Evolutionary conservation across 345 rosid species (phyloP).

Genomic region (Cardiospermum halicacabum): DNA sequence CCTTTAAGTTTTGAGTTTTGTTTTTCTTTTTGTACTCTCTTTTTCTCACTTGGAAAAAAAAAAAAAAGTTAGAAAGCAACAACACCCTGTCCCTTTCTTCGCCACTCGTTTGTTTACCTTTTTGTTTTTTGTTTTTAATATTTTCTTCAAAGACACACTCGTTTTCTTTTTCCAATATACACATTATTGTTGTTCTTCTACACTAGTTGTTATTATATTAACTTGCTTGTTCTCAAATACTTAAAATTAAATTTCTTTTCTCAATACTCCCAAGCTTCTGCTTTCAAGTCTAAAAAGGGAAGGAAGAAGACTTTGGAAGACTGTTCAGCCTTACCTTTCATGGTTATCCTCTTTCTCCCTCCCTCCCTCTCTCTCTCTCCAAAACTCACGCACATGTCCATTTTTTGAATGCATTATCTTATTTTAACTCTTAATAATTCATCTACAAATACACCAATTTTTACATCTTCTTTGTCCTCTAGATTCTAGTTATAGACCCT

Average conservation of each 20-base stretch:
- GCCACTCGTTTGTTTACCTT: constrained; percentile 38
- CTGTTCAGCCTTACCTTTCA: constrained; percentile 15
- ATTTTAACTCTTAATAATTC: background rate
- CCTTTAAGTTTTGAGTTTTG: background rate
- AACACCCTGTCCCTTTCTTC: constrained; percentile 44
- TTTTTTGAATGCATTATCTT: constrained; percentile 33
- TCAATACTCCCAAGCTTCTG: constrained; percentile 14
- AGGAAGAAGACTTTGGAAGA: constrained; percentile 22
- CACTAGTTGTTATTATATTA: background rate
- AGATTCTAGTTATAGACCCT: background rate
- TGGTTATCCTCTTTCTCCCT: constrained; percentile 24
- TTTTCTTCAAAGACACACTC: too few relatives aligned
- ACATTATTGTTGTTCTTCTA: too few relatives aligned
- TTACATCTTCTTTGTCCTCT: background rate
- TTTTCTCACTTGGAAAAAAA: background rate
- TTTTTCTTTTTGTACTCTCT: background rate
- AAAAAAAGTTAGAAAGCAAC: constrained; percentile 46
- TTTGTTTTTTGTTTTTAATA: constrained; percentile 1
- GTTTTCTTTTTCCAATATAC: background rate
- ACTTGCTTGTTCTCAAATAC: background rate
- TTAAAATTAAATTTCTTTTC: background rate
- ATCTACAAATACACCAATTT: background rate
- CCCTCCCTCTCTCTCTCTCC: background rate
- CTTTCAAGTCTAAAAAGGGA: constrained; percentile 35
- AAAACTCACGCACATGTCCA: constrained; percentile 1